Evolutionary conservation across 1,284 basidiomycete genomes (phyloP), one percentile per base, ranked within the genome.

Genomic region (Cryptococcus floricola): DNA sequence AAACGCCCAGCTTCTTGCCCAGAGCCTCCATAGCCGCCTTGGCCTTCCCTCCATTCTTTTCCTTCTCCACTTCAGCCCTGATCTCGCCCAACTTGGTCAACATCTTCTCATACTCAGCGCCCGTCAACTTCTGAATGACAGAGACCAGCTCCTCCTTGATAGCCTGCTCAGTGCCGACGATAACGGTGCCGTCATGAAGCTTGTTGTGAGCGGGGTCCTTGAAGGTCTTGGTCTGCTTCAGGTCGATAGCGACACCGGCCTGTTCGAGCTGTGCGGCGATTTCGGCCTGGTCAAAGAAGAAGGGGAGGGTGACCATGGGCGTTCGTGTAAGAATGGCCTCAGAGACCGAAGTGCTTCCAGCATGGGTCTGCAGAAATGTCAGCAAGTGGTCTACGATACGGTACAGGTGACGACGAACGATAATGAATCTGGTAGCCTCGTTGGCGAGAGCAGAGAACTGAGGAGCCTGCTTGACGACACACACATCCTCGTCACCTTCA

Each of bases 201-300:
- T 53, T 63, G 31, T 55, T 57, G 52, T 53, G 59, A n/a, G 46
- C 43, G 12, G 50, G 42, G 5, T 55, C 44, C 4, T 37, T 19
- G 53, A 67, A 65, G 8, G 61, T 64, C 23, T 59, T 62, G 42
- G 57, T 52, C 53, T 67, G 65, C 28, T 61, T 62, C 23, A 67
- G 37, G 19, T 58, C 57, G 50, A 65, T 56, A 9, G 44, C 61
- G 31, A 54, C 62, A 34, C 31, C 31, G 31, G 31, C 31, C 2
- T 34, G 31, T 34, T 34, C 31, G 31, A 34, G 31, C 10, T 34
- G 31, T 2, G 50, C 18, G 16, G 59, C 45, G 19, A 59, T 57
- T 28, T 65, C 63, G 5, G 56, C 63, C 55, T 65, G 65, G 51
- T 67, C 65, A n/a, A 63, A 63, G 9, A 47, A 58, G 48, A 67